phyloP scores from a whole-genome alignment of 257 asterid genomes.

The Solanum habrochaites region DNA sequence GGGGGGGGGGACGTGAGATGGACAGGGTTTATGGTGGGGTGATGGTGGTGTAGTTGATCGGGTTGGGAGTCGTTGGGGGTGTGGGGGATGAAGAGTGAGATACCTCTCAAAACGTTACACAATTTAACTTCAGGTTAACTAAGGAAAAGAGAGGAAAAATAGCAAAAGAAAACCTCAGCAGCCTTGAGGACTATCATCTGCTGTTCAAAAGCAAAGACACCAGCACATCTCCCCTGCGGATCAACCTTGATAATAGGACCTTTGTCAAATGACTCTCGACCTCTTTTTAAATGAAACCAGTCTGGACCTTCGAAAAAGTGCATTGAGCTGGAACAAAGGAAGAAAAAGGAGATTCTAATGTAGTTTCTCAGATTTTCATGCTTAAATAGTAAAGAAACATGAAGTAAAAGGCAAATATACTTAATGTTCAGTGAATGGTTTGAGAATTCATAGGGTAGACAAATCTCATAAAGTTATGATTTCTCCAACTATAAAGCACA shows the following conservation, averaged over 20 bases:
- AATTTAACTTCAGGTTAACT: background rate
- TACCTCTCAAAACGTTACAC: background rate
- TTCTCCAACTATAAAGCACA: background rate
- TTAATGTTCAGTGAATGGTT: background rate
- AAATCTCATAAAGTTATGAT: background rate
- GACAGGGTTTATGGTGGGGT: no score
- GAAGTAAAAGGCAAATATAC: background rate
- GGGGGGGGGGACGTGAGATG: no score
- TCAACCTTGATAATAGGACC: slow-evolving; percentile 90
- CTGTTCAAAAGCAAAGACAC: slow-evolving; percentile 67
- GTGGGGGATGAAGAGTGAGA: no score
- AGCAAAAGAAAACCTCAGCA: slow-evolving; percentile 58
- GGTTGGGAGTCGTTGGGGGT: no score
- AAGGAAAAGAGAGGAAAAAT: background rate
- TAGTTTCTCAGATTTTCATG: background rate
- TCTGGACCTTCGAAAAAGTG: slow-evolving; percentile 99
- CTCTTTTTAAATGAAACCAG: slow-evolving; percentile 84
- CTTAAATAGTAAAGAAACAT: background rate
- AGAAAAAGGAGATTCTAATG: background rate
- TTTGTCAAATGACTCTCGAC: slow-evolving; percentile 69
- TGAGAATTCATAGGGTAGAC: background rate
- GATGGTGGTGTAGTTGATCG: no score
- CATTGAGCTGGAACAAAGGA: slow-evolving; percentile 67
- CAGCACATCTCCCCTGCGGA: slow-evolving; percentile 90
- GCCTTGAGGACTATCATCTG: slow-evolving; percentile 96